Base-by-base conservation (phyloP, 2,329 filamentous ascomycete genomes). In the Phyllosticta citriasiana region DNA sequence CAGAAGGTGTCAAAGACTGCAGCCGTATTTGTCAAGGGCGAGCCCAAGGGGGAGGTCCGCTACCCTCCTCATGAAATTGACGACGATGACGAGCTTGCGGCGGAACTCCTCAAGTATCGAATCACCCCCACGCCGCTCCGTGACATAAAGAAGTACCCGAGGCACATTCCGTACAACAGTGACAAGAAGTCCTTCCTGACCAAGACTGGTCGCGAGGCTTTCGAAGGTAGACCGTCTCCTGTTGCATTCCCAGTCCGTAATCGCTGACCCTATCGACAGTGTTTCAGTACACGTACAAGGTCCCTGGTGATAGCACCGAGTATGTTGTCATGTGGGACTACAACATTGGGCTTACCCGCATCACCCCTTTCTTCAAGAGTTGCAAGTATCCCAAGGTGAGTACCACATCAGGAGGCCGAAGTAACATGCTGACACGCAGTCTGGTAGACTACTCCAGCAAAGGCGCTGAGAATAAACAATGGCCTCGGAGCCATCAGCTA, bases 291-390 rank as follows among this genome's bases (percentile, higher is more conserved):
- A 85, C 84, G 40, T 97, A 95, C 78, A 83, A 80, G 66, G 72
- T 88, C 3, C 88, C 88, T 0, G 84, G 80, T 10, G 83, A 88
- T 54, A 81, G 86, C 1, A 81, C 80, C 64, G 79, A 83, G 58
- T 92, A 88, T 72, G 84, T 83, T 0, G 86, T 97, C 63, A 91
- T 97, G 84, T 99, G 94, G 94, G 94, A 99, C 74, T 97, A 97
- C 77, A 93, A 95, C 68, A 85, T 93, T 64, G 94, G 94, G 8
- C 85, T 97, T 30, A 92, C 97, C 64, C 87, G 93, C 64, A 95
- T 96, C 74, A 97, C 92, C 2, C 88, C 91, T 27, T 89, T 97
- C 71, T 97, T 97, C 82, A 96, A 96, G 73, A 91, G 89, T 66
- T 87, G 87, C 71, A 86, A 88, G 65, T 93, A 93, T 70, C 83